These are phyloP conservation scores for Hippophae tibetana DNA, from an alignment of 306 rosid species.

Conservation along the genomic window DNA sequence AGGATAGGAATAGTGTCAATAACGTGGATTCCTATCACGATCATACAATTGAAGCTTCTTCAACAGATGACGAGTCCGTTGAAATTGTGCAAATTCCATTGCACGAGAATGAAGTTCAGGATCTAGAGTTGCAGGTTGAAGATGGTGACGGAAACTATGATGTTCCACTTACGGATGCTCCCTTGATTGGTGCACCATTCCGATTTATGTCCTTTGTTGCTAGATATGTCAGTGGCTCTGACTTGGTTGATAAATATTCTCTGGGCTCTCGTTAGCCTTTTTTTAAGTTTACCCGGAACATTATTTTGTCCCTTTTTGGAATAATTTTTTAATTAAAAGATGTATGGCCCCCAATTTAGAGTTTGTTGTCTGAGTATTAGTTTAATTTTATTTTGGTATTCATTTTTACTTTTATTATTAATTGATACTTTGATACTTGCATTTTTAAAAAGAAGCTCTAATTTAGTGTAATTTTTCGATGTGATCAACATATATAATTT, in stretches of 20 bases:
- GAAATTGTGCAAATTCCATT: constrained; percentile 68
- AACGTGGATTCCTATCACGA: constrained; percentile 17
- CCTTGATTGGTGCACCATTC: constrained; percentile 83
- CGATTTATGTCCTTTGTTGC: constrained; percentile 80
- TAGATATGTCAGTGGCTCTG: constrained; percentile 83
- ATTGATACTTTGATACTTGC: too few relatives aligned
- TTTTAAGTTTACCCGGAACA: neutral
- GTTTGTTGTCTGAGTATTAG: too few relatives aligned
- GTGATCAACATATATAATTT: too few relatives aligned
- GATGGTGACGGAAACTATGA: constrained; percentile 27
- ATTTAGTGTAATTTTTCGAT: too few relatives aligned
- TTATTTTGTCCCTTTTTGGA: neutral
- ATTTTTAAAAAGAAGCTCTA: too few relatives aligned
- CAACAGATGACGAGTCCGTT: constrained; percentile 29
- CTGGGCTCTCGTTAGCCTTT: constrained; percentile 17
- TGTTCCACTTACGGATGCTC: constrained; percentile 68
- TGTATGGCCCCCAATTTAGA: too few relatives aligned
- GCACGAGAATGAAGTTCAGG: constrained; percentile 38
- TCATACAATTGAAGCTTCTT: constrained; percentile 14
- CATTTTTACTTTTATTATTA: too few relatives aligned
- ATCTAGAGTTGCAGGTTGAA: constrained; percentile 26
- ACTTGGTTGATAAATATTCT: constrained; percentile 48
- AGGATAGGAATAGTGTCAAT: constrained; percentile 14
- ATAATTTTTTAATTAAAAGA: constrained; percentile 17
- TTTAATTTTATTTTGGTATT: too few relatives aligned